phyloP scores from a whole-genome alignment of 73 alveolate species.

The Paramecium tetraurelia region DNA sequence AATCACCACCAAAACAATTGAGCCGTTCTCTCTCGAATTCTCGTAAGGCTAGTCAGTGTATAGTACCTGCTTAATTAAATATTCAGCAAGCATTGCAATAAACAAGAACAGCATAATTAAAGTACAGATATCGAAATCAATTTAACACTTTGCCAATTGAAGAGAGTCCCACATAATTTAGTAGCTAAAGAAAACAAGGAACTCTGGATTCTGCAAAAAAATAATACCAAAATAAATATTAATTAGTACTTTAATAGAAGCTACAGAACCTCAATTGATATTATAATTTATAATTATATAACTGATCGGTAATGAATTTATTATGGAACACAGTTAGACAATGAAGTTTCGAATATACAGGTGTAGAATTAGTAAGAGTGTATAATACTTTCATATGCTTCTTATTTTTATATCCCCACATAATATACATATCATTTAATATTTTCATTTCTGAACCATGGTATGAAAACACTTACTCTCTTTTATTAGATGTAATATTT shows the following conservation, averaged over 20 bases:
- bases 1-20: slow-evolving; percentile 3
- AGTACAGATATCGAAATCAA: neutral
- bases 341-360: too few species aligned
- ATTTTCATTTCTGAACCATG: slow-evolving; percentile 59
- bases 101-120: neutral
- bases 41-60: slow-evolving; percentile 31
- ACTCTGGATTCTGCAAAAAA: neutral
- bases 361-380: too few species aligned
- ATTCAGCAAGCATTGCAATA: neutral
- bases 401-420: neutral
- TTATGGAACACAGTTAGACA: neutral
- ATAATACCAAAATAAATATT: neutral
- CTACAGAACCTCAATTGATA: slow-evolving; percentile 13
- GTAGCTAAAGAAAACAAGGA: neutral
- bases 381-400: too few species aligned
- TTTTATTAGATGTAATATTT: slow-evolving; percentile 28
- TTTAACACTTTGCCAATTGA: neutral
- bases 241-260: neutral
- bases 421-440: neutral
- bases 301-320: neutral
- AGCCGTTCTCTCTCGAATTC: slow-evolving; percentile 46
- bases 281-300: neutral
- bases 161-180: neutral
- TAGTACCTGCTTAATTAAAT: neutral
- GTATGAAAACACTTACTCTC: slow-evolving; percentile 49